Percentiles rank a stretch among this genome's conserved stretches.
phyloP scores from a whole-genome alignment of 805 yeast genomes.

The Nakazawaea anatomiae region DNA sequence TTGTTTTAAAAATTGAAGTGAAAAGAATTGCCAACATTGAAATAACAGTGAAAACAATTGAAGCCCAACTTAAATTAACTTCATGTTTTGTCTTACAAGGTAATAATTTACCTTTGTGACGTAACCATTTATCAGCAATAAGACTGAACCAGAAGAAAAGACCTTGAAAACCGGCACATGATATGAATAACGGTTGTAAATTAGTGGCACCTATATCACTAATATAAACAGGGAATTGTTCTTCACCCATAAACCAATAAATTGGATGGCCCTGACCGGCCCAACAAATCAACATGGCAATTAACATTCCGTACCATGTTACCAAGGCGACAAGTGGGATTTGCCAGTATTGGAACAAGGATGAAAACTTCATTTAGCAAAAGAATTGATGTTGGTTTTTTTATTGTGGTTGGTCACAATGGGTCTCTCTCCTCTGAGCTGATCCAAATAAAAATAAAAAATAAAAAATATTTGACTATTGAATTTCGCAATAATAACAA shows the following conservation, averaged over 20 bases:
- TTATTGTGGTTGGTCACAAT: too few relatives aligned
- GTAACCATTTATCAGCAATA: slow-evolving; percentile 53
- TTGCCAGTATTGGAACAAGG: slow-evolving; percentile 13
- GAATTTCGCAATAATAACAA: too few relatives aligned
- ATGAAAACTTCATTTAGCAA: slow-evolving; percentile 2
- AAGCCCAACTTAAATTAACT: slow-evolving; percentile 19
- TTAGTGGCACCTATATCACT: slow-evolving; percentile 88
- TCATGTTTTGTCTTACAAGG: slow-evolving; percentile 38
- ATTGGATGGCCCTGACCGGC: slow-evolving; percentile 72
- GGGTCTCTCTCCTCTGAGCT: too few relatives aligned
- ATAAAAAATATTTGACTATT: background rate
- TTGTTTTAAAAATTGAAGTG: slow-evolving; percentile 69
- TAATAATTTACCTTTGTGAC: slow-evolving; percentile 51
- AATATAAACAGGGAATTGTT: slow-evolving; percentile 58
- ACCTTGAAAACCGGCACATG: slow-evolving; percentile 75
- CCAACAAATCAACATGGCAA: slow-evolving; percentile 76
- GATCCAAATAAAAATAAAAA: background rate
- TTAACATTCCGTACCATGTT: slow-evolving; percentile 90
- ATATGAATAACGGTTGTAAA: slow-evolving; percentile 76
- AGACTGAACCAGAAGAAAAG: slow-evolving; percentile 62
- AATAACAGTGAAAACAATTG: slow-evolving; percentile 23
- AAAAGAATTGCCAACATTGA: slow-evolving; percentile 64
- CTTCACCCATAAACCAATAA: slow-evolving; percentile 44
- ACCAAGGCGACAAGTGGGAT: slow-evolving; percentile 62
- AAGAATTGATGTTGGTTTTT: too few relatives aligned